phyloP scores from a whole-genome alignment of 345 rosid species.

The Brassica nigra region DNA sequence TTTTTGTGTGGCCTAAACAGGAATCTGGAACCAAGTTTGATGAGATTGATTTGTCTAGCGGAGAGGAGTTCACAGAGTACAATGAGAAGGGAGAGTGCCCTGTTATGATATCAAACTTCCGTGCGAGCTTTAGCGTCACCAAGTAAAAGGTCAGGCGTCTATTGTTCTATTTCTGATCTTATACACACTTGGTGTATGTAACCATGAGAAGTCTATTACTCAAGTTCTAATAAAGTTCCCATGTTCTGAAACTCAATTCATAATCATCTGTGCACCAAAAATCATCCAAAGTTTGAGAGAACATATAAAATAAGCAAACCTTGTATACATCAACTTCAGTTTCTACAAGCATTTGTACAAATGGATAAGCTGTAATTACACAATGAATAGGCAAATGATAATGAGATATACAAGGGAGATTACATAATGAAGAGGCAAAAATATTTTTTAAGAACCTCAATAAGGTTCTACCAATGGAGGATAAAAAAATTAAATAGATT shows the following conservation, averaged over 20 bases:
- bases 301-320: background rate
- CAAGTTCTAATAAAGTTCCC: slow-evolving; percentile 20
- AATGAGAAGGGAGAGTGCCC: slow-evolving; percentile 88
- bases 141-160: slow-evolving; percentile 44
- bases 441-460: too few relatives aligned
- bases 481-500: too few relatives aligned
- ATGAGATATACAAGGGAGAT: slow-evolving; percentile 13
- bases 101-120: slow-evolving; percentile 81
- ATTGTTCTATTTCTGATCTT: background rate
- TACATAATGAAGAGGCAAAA: background rate
- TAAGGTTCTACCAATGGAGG: too few relatives aligned
- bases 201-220: slow-evolving; percentile 11
- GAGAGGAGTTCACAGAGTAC: slow-evolving; percentile 70
- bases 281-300: background rate
- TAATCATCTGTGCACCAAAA: background rate
- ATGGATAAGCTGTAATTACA: too few relatives aligned
- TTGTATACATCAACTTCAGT: too few relatives aligned
- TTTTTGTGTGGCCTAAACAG: slow-evolving; percentile 34
- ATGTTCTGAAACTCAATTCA: background rate
- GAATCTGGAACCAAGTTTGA: slow-evolving; percentile 66
- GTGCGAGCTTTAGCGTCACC: slow-evolving; percentile 62
- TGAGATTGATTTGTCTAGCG: slow-evolving; percentile 66
- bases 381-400: background rate
- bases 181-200: slow-evolving; percentile 32
- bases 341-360: too few relatives aligned